Evolutionary conservation across 2,329 filamentous ascomycete species (phyloP).

Genomic region (Colletotrichum sp.): DNA sequence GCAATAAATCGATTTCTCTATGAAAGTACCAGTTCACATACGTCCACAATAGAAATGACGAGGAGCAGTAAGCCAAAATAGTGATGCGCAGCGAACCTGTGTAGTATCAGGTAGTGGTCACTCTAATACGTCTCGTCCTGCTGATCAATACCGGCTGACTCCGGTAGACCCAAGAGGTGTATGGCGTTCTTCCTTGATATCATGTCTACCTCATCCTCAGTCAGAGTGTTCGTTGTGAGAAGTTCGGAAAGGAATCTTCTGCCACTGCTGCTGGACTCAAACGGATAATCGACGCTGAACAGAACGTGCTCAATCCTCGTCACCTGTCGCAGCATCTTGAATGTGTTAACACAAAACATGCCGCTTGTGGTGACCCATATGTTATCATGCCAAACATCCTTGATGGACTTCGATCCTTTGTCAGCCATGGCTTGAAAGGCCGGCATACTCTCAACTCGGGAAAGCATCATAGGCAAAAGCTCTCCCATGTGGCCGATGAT

Average conservation of each 20-base stretch:
- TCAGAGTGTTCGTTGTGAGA: not conserved
- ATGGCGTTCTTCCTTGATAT: rapidly evolving
- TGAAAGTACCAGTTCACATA: not conserved
- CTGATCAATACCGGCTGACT: not conserved
- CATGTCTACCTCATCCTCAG: not conserved
- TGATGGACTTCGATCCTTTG: not conserved
- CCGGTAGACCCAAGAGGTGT: rapidly evolving
- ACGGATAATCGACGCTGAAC: not conserved
- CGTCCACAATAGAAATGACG: rapidly evolving
- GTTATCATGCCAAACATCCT: not conserved
- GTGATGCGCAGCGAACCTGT: rapidly evolving
- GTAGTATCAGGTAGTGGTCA: rapidly evolving
- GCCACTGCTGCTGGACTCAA: rapidly evolving
- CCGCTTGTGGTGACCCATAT: not conserved
- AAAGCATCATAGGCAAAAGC: not conserved
- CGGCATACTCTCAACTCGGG: not conserved
- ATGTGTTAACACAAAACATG: not conserved
- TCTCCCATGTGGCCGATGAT: not conserved
- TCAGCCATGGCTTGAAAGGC: not conserved
- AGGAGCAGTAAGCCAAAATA: rapidly evolving
- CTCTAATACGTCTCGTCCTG: rapidly evolving
- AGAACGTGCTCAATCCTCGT: rapidly evolving
- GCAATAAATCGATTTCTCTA: not conserved
- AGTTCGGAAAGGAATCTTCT: rapidly evolving
- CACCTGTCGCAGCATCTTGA: not conserved